Evolutionary conservation across 768 basidiomycete genomes (phyloP), one percentile per base, ranked within the genome.

Genomic region (Amanita fuliginea): DNA sequence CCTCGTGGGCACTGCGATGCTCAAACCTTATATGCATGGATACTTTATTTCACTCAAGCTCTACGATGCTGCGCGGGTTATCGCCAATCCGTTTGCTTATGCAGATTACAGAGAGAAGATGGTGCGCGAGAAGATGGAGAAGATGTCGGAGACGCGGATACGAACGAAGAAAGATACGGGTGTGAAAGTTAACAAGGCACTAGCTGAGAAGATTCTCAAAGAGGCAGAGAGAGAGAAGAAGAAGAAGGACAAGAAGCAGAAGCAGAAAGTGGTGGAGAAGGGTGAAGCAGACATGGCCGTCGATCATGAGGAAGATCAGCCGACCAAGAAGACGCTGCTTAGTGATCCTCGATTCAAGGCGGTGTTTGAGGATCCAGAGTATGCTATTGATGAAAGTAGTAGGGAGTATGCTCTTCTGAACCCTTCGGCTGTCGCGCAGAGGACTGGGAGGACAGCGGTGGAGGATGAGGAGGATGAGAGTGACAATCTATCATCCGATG

Each of bases 21-120:
- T 98, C 73, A 95, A 95, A 65, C 96, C 96, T 3, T 99, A 98
- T 68, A 97, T 99, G 95, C 96, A 99, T 65, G 96, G 96, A 37
- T 98, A 94, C 78, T 98, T 99, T 71, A 67, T 97, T 54, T 89
- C 93, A 4, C 81, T 98, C 67, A 90, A 92, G 59, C 78, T 98
- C 4, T 98, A 98, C 70, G 90, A 94, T 57, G 86, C 94, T 45
- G 96, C 96, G 1, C 83, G 94, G 28, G 77, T 95, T 55, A 93
- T 98, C 56, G 85, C 92, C 50, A 97, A 98, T 69, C 96, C 96
- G 2, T 94, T 91, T 62, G 91, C 85, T 8, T 97, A 98, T 63
- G 83, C 82, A 35, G 96, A 99, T 60, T 83, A 97, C 64, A 85
- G 92, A 54, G 92, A 95, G 64, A 84, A 83, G 59, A 68, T 91